Evolutionary conservation across 768 basidiomycete species (phyloP).

Genomic region (Psilocybe tampanensis): DNA sequence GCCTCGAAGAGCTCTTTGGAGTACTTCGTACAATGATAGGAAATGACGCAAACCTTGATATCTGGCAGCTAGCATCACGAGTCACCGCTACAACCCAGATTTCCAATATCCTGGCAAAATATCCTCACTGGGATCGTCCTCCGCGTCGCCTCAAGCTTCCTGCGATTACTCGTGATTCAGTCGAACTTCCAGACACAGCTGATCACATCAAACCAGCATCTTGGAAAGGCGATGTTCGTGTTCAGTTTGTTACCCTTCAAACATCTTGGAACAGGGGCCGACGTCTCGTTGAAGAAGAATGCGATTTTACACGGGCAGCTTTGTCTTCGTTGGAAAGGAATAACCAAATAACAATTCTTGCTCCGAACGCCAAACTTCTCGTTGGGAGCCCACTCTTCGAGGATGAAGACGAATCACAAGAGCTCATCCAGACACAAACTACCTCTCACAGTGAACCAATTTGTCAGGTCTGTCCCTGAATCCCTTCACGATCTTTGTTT

Average conservation of each 20-base stretch:
- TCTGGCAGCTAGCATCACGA: conserved; percentile 28
- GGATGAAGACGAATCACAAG: neutral
- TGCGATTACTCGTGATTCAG: neutral
- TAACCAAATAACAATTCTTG: neutral
- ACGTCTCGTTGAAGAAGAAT: conserved; percentile 12
- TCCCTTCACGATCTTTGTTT: no score
- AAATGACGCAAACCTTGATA: conserved; percentile 29
- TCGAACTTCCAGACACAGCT: neutral
- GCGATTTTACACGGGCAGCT: neutral
- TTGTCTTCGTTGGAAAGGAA: neutral
- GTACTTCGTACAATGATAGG: conserved; percentile 36
- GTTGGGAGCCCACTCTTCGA: neutral
- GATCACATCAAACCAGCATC: conserved; percentile 36
- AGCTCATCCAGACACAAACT: neutral
- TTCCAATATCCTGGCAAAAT: conserved; percentile 33
- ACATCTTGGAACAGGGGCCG: conserved; percentile 32
- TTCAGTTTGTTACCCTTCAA: conserved; percentile 23
- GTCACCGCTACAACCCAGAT: conserved; percentile 33
- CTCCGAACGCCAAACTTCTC: neutral
- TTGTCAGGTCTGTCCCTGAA: neutral
- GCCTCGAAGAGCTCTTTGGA: conserved; percentile 36
- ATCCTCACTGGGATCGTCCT: conserved; percentile 40
- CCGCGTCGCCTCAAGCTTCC: conserved; percentile 36
- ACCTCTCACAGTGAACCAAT: neutral
- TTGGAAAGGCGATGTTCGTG: conserved; percentile 30